Evolutionary conservation across 257 asterid species (phyloP).

Genomic region (Petunia secreta): DNA sequence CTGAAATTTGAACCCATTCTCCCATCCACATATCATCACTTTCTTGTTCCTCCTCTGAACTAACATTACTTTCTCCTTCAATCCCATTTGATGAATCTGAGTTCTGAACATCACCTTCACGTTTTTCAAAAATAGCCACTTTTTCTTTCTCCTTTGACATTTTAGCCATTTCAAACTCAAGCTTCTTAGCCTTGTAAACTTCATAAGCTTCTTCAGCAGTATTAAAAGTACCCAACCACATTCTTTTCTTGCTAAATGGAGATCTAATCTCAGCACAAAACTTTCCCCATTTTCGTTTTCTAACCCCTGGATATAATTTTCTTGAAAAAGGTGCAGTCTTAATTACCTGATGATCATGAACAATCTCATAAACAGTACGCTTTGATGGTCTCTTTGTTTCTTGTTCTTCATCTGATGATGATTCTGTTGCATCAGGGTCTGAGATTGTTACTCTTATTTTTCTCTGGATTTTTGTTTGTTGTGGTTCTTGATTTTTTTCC

Average conservation of each 20-base stretch:
- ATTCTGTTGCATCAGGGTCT: slow-evolving; percentile 25
- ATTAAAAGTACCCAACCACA: slow-evolving; percentile 15
- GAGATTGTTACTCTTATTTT: not conserved
- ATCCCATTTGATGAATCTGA: not conserved
- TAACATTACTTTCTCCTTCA: not conserved
- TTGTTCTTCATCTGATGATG: slow-evolving; percentile 23
- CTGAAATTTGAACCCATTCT: not conserved
- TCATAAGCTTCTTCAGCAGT: slow-evolving; percentile 10
- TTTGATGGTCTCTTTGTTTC: slow-evolving; percentile 8
- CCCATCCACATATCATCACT: not conserved
- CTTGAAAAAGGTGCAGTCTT: not conserved
- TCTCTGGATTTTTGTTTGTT: not conserved
- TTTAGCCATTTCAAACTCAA: slow-evolving; percentile 30
- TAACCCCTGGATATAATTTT: not conserved
- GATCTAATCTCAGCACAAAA: not conserved
- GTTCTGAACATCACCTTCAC: not conserved
- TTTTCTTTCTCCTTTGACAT: not conserved
- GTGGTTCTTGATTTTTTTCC: not conserved
- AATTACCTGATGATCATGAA: slow-evolving; percentile 8
- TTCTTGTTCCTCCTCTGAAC: not conserved
- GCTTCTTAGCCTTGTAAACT: slow-evolving; percentile 29
- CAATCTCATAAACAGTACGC: slow-evolving; percentile 1
- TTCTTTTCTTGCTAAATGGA: not conserved
- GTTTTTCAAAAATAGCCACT: not conserved
- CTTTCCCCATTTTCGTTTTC: slow-evolving; percentile 16